Percentiles rank a stretch among this genome's conserved stretches.
Evolutionary conservation across 2,329 filamentous ascomycete species (phyloP).

Genomic region (Colletotrichum higginsianum): DNA sequence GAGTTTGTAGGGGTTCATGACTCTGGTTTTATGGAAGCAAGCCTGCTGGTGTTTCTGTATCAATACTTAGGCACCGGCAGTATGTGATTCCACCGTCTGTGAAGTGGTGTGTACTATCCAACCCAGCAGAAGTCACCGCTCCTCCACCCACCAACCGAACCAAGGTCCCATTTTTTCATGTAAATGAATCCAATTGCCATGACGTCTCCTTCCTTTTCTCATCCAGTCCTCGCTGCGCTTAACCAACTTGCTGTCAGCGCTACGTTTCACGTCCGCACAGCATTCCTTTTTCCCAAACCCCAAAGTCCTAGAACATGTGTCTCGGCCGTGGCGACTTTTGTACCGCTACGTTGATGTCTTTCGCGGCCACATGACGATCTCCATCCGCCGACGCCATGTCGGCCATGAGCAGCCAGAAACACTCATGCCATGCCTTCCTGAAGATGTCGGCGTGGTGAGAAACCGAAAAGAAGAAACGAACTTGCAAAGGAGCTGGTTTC

Average conservation of each 20-base stretch:
- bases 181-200: constrained; percentile 23
- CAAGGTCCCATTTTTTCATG: constrained; percentile 24
- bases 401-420: neutral
- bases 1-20: too few species aligned
- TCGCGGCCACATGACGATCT: neutral
- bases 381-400: neutral
- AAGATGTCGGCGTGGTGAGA: neutral
- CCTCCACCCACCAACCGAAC: neutral
- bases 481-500: neutral
- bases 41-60: too few species aligned
- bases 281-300: neutral
- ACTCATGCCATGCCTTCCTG: neutral
- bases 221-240: neutral
- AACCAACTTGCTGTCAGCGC: constrained; percentile 12
- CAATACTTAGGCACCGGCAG: too few species aligned
- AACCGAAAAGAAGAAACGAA: too few species aligned
- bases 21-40: too few species aligned
- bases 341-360: neutral
- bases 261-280: neutral
- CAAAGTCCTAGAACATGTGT: neutral
- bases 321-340: neutral
- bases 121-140: constrained; percentile 9
- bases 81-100: too few species aligned
- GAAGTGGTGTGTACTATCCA: neutral
- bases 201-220: constrained; percentile 2